phyloP scores from a whole-genome alignment of 2,329 filamentous ascomycete species.

The Botrytis galanthina region DNA sequence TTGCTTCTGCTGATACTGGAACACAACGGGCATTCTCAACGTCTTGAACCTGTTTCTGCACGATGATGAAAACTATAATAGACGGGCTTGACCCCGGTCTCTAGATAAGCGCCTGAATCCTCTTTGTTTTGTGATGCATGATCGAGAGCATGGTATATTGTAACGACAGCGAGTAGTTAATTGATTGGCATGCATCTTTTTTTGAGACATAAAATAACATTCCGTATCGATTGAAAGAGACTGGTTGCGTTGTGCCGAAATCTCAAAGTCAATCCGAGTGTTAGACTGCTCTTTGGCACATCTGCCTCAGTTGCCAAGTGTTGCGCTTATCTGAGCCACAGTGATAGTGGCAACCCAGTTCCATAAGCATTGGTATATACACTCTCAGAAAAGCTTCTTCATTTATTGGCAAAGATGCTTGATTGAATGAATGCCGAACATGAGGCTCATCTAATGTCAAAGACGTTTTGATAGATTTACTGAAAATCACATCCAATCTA shows the following conservation, averaged over 20 bases:
- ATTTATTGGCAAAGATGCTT: background rate
- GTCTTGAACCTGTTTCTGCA: constrained; percentile 5
- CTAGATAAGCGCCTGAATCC: background rate
- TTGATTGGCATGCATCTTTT: background rate
- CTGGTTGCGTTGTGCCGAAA: background rate
- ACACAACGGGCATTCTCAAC: background rate
- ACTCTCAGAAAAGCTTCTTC: background rate
- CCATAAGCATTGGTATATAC: background rate
- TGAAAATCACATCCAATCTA: background rate
- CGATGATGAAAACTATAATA: background rate
- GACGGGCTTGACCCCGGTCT: background rate
- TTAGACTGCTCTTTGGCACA: background rate
- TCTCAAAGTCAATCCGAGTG: background rate
- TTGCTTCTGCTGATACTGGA: background rate
- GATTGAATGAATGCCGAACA: background rate
- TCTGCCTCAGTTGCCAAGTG: background rate
- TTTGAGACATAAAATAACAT: background rate
- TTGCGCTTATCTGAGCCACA: background rate
- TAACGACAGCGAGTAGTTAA: background rate
- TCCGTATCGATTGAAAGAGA: background rate
- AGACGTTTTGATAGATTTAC: background rate
- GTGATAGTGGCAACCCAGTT: background rate
- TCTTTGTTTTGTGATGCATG: too few relatives aligned
- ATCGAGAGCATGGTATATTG: background rate
- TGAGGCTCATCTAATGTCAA: background rate